Base-by-base conservation (phyloP, 805 yeast species). In the Candida boleticola region DNA sequence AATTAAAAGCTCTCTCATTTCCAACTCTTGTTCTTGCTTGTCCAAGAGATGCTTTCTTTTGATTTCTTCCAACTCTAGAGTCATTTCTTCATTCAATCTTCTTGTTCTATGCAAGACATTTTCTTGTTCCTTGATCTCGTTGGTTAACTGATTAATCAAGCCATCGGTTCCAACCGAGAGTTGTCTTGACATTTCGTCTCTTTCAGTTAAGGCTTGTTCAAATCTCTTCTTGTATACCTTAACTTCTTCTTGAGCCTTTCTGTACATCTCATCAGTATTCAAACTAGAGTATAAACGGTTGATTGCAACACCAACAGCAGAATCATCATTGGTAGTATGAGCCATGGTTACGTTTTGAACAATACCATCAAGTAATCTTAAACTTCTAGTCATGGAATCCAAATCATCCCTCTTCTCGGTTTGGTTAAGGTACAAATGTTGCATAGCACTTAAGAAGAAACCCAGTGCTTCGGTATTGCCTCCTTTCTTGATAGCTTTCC, bases 201-300 rank as follows among this genome's bases (percentile, higher is more conserved):
- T 61, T 53, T 83, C 89, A 2, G 79, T 79, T 16, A 64, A 61
- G 13, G 82, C 80, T 45, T 73, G 74, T 45, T 80, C 83, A 2
- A 82, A 76, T 31, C 66, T 69, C 43, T 59, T 64, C 4, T 73
- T 68, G 31, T 82, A 73, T 35, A 72, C 77, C 52, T 74, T 73
- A 29, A 82, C 71, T 41, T 77, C 89, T 18, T 55, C 60, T 32
- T 63, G 44, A 3, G 96, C 95, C 45, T 85, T 74, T 40, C 81
- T 72, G 10, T 95, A 95, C 63, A 83, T 82, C 41, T 88, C 95
- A 58, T 92, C 97, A 0, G 96, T 86, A 50, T 82, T 82, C 55
- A 90, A 71, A 21, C 85, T 75, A 33, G 88, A 82, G 44, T 80
- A 71, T 36, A 92, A 67, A 42, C 80, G 71, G 53, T 86, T 89